Conservation (phyloP, 2,329 filamentous ascomycete species). For the Sporothrix protearum region DNA sequence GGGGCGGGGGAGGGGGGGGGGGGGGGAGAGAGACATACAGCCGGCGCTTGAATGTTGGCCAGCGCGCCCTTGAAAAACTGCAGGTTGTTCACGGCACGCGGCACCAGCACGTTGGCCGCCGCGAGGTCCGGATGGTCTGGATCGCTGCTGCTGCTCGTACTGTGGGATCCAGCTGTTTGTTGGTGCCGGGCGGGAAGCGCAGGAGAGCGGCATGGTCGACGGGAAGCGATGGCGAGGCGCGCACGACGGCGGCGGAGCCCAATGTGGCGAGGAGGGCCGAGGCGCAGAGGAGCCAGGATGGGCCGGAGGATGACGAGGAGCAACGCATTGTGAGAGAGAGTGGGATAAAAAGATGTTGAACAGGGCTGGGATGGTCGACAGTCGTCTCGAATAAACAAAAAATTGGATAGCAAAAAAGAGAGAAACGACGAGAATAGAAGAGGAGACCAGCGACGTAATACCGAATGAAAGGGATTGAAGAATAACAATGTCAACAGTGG, state of each 20-base stretch:
- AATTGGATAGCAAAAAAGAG: neutral
- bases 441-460: neutral
- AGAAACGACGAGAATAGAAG: neutral
- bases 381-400: neutral
- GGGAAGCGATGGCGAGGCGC: constrained; percentile 5
- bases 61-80: constrained; percentile 43
- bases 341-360: neutral
- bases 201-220: constrained; percentile 7
- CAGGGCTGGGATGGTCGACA: neutral
- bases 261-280: neutral
- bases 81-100: constrained; percentile 35
- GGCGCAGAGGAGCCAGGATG: constrained; percentile 17
- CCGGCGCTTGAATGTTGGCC: constrained; percentile 39
- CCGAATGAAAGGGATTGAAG: neutral
- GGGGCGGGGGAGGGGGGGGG: neutral
- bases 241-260: constrained; percentile 6
- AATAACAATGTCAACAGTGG: neutral
- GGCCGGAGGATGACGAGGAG: neutral
- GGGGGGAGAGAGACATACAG: constrained; percentile 32
- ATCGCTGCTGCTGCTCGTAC: constrained; percentile 27
- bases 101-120: constrained; percentile 11
- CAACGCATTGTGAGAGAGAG: neutral
- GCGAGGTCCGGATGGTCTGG: constrained; percentile 24
- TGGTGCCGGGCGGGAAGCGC: constrained; percentile 13
- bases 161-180: constrained; percentile 5